Evolutionary conservation across 257 asterid genomes (phyloP).

Genomic region (Cynanchum wilfordii): DNA sequence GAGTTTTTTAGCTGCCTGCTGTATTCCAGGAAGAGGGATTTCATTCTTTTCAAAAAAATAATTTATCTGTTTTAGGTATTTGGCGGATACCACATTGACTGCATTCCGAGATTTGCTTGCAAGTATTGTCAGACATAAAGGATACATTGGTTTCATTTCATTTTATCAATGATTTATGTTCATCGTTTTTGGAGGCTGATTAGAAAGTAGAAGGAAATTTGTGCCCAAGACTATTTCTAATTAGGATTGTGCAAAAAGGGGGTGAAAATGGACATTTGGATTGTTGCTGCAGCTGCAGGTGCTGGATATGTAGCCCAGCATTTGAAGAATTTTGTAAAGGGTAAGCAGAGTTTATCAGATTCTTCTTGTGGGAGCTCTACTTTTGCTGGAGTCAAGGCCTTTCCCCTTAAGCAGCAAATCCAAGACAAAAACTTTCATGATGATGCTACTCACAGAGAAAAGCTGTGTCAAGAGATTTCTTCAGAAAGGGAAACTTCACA

Average conservation of each 20-base stretch:
- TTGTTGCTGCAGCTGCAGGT: constrained; percentile 75
- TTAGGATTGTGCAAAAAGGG: constrained; percentile 11
- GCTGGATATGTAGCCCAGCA: constrained; percentile 64
- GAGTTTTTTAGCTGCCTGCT: constrained; percentile 13
- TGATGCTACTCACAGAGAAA: constrained; percentile 19
- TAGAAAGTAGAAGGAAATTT: not conserved
- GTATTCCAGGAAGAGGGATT: constrained; percentile 5
- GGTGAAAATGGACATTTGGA: constrained; percentile 59
- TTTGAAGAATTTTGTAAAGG: constrained; percentile 48
- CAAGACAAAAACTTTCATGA: constrained; percentile 21
- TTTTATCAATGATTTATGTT: constrained; percentile 3
- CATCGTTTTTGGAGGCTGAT: not conserved
- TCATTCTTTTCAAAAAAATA: not conserved
- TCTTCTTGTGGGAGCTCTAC: constrained; percentile 27
- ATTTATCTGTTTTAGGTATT: not conserved
- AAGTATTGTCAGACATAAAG: constrained; percentile 1
- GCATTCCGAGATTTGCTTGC: constrained; percentile 10
- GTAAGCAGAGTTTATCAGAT: constrained; percentile 32
- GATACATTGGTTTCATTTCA: not conserved
- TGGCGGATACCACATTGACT: constrained; percentile 3
- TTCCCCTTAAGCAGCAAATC: constrained; percentile 17
- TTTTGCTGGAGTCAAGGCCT: constrained; percentile 22
- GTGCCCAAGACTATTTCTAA: constrained; percentile 16
- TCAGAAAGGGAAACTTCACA: constrained; percentile 23
- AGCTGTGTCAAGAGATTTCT: constrained; percentile 22